Base-by-base conservation (phyloP, 208 protist genomes). In the Leishmania tarentolae region DNA sequence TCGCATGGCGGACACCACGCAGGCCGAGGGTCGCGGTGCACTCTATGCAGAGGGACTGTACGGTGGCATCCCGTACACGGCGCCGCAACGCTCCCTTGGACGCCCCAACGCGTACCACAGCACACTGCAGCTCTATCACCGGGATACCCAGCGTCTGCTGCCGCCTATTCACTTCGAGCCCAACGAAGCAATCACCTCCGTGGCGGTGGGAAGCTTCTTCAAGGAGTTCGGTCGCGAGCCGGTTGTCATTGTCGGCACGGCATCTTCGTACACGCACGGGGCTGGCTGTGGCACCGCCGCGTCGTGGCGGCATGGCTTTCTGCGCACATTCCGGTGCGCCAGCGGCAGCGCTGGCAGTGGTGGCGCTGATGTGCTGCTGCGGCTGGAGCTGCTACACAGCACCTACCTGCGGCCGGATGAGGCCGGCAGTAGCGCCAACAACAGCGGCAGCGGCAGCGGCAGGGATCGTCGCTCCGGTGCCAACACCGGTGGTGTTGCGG, bases 101-200 rank as follows among this genome's bases (percentile, higher is more conserved):
- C 79, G 86, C 42, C 75, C 86, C 28, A 89, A 95, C 84, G 59
- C 81, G 31, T 94, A 97, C 86, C 78, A 81, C 44, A 97, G 93
- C 80, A 90, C 89, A 52, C 46, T 97, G 50, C 94, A 97, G 83
- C 85, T 97, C 52, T 95, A 93, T 63, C 87, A 96, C 81, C 84
- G 87, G n/a, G 87, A 76, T 6, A 83, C 85, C 35, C 85, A 92
- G 72, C 83, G 82, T 5, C 76, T 96, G 65, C 84, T 89, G 42
- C 87, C 90, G 52, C 91, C 91, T 17, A 87, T 92, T 76, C 91
- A 93, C 83, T 90, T 96, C 65, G 84, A 88, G 44, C 86, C 90
- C 11, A 87, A 89, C 52, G 94, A 96, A 50, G 91, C 89, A 46
- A 89, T 91, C 52, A 83, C 92, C n/a, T 87, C 84, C 19, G 84